phyloP scores from a whole-genome alignment of 805 yeast species.

The Yarrowia divulgata region DNA sequence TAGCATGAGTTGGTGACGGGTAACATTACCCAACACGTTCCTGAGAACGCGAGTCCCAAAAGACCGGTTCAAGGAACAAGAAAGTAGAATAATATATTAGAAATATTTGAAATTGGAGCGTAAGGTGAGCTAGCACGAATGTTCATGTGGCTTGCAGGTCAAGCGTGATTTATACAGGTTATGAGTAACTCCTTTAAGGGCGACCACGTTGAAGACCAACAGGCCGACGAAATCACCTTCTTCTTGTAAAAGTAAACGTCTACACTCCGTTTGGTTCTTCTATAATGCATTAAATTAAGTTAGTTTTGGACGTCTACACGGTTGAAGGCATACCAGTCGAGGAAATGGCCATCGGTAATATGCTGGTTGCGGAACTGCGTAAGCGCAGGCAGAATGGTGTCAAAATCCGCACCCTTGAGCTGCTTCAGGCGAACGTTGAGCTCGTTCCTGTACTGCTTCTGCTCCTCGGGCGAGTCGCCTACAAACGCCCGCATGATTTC shows the following conservation, averaged over 20 bases:
- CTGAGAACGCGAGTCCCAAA: not conserved
- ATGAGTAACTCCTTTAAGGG: not conserved
- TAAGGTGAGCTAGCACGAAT: not conserved
- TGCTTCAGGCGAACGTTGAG: slow-evolving; percentile 20
- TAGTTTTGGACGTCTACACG: slow-evolving; percentile 38
- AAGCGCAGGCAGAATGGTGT: slow-evolving; percentile 24
- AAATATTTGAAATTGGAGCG: not conserved
- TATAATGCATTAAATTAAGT: slow-evolving; percentile 24
- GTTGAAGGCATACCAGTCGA: slow-evolving; percentile 37
- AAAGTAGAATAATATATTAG: slow-evolving; percentile 23
- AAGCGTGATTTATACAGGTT: not conserved
- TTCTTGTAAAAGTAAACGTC: too few species aligned
- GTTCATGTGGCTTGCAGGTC: too few species aligned
- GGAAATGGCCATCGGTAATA: slow-evolving; percentile 27
- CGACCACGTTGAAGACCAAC: not conserved
- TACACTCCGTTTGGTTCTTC: not conserved
- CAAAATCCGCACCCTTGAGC: slow-evolving; percentile 28
- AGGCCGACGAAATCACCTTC: too few species aligned
- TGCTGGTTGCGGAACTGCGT: slow-evolving; percentile 26
- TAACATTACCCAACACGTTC: slow-evolving; percentile 2
- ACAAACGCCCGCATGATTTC: slow-evolving; percentile 38
- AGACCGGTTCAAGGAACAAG: not conserved
- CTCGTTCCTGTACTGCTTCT: slow-evolving; percentile 25
- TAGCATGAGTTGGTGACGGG: not conserved
- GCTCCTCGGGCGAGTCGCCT: slow-evolving; percentile 29